Conservation (phyloP, 2,329 filamentous ascomycete species). For the Ascochyta pisi region DNA sequence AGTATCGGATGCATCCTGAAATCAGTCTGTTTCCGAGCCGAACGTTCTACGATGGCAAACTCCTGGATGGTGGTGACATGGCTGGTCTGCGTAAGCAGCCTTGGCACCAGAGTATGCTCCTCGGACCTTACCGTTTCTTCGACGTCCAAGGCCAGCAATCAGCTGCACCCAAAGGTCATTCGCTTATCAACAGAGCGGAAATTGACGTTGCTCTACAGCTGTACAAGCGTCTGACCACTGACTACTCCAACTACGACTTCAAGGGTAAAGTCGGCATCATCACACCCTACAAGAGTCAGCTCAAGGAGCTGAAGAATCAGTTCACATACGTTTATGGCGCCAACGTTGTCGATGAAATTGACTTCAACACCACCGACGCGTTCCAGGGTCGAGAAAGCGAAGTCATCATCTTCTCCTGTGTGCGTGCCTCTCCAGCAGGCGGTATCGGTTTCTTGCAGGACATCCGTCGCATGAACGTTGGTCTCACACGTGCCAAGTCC, state of each 20-base stretch:
- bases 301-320: conserved; percentile 76
- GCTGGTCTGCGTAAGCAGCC: conserved; percentile 73
- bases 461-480: conserved; percentile 99
- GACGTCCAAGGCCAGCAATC: conserved; percentile 90
- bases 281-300: conserved; percentile 95
- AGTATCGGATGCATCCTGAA: conserved; percentile 99
- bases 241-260: conserved; percentile 73
- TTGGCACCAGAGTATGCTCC: conserved; percentile 83
- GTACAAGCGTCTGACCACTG: conserved; percentile 77
- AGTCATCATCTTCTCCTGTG: conserved; percentile 98
- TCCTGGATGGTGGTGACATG: conserved; percentile 89
- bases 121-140: conserved; percentile 96
- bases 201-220: conserved; percentile 85
- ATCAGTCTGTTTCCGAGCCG: conserved; percentile 90
- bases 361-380: conserved; percentile 98
- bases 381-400: conserved; percentile 97
- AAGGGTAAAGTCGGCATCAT: conserved; percentile 92
- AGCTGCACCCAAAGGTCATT: conserved; percentile 82
- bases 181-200: conserved; percentile 87
- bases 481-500: conserved; percentile 93
- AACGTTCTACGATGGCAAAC: conserved; percentile 88
- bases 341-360: conserved; percentile 76
- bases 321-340: conserved; percentile 79
- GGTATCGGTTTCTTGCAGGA: conserved; percentile 98
- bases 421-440: conserved; percentile 88